These are phyloP conservation scores for Calonectria montana DNA, from an alignment of 2,329 filamentous ascomycete genomes.

Conservation along the genomic window DNA sequence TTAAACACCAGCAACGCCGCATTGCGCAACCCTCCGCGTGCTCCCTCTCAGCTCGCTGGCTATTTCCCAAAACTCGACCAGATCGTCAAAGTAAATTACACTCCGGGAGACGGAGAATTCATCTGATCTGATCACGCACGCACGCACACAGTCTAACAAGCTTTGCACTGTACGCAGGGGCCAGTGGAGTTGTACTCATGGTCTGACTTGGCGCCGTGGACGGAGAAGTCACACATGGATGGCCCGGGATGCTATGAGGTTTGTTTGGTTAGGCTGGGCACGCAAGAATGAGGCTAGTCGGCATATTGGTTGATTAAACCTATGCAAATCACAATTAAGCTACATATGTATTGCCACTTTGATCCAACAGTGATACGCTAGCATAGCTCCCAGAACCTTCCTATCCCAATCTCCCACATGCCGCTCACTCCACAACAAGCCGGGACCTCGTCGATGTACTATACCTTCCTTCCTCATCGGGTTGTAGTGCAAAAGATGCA, in stretches of 20 bases:
- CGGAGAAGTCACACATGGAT: neutral
- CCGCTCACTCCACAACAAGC: neutral
- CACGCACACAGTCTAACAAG: neutral
- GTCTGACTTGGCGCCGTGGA: neutral
- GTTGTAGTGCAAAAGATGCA: neutral
- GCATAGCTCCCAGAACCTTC: neutral
- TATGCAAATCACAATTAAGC: conserved; percentile 1
- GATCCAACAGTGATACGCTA: neutral
- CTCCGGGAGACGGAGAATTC: neutral
- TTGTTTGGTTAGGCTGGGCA: neutral
- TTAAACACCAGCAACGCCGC: neutral
- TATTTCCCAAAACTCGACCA: too few relatives aligned
- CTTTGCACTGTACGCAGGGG: neutral
- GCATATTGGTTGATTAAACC: neutral
- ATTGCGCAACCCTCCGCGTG: neutral
- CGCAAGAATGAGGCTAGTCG: neutral
- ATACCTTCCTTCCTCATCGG: conserved; percentile 13
- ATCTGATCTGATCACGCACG: neutral
- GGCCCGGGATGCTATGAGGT: neutral
- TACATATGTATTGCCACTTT: neutral
- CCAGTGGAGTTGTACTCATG: neutral
- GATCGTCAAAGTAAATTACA: neutral
- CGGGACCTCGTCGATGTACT: neutral
- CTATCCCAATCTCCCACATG: neutral
- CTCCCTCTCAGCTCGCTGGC: neutral